Evolutionary conservation across 495 filamentous ascomycete species (phyloP).

Genomic region (Penicillium egyptiacum): DNA sequence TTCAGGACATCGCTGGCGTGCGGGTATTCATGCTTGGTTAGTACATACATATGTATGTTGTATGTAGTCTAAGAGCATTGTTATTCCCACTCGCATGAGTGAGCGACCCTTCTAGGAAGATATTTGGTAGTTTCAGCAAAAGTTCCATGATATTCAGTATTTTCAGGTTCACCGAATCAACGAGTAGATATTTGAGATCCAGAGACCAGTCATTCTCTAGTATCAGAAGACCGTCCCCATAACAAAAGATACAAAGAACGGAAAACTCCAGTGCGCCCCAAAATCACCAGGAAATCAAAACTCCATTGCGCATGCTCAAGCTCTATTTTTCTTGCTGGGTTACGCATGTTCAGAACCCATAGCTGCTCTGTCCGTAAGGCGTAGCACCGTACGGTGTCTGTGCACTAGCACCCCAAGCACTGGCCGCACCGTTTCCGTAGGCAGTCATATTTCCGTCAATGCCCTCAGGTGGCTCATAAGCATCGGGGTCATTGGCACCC

Average conservation of each 20-base stretch:
- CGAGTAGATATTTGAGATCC: slow-evolving; percentile 4
- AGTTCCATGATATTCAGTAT: slow-evolving; percentile 3
- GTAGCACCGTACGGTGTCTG: slow-evolving; percentile 69
- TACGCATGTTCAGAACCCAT: slow-evolving; percentile 39
- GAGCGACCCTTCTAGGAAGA: not conserved
- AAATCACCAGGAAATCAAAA: slow-evolving; percentile 23
- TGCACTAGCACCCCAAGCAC: slow-evolving; percentile 62
- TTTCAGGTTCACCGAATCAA: slow-evolving; percentile 5
- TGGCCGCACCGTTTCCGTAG: slow-evolving; percentile 61
- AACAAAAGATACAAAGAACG: slow-evolving; percentile 14
- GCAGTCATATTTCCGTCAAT: slow-evolving; percentile 76
- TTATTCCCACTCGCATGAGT: no score
- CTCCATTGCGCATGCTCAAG: slow-evolving; percentile 29
- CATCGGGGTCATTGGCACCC: slow-evolving; percentile 62
- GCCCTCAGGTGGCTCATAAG: slow-evolving; percentile 56
- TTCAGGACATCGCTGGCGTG: no score
- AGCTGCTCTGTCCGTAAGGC: slow-evolving; percentile 63
- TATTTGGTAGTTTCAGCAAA: not conserved
- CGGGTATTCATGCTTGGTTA: not conserved
- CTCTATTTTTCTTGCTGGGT: slow-evolving; percentile 12
- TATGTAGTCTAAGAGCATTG: no score
- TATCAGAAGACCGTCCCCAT: slow-evolving; percentile 10
- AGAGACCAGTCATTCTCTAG: slow-evolving; percentile 12
- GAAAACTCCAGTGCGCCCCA: slow-evolving; percentile 32
- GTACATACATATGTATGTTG: no score